Conservation (phyloP, 306 rosid genomes). For the Medicago arabica region DNA sequence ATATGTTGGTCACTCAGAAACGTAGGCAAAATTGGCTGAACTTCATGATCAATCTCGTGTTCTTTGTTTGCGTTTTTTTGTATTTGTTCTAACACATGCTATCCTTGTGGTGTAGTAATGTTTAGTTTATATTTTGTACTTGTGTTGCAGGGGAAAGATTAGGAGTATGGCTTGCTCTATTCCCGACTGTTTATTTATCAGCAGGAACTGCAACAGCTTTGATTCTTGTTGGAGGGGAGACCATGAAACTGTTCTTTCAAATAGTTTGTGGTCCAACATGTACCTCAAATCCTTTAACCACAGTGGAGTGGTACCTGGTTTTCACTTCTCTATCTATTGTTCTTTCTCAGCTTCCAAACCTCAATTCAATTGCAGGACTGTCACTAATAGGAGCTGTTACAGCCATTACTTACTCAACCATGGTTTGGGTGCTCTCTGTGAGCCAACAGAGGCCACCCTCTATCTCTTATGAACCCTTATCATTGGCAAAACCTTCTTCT, state of each 20-base stretch:
- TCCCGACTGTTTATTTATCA: constrained; percentile 93
- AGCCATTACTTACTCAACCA: constrained; percentile 94
- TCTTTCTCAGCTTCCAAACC: constrained; percentile 98
- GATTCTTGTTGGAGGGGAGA: constrained; percentile 97
- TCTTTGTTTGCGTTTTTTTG: neutral
- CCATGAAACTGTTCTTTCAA: constrained; percentile 97
- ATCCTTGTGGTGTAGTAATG: neutral
- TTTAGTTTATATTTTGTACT: constrained; percentile 25
- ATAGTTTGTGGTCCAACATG: constrained; percentile 92
- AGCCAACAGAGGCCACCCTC: constrained; percentile 86
- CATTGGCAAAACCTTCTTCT: constrained; percentile 62
- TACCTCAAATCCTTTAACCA: constrained; percentile 87
- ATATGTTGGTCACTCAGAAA: constrained; percentile 15
- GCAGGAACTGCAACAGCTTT: constrained; percentile 99
- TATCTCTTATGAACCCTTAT: constrained; percentile 80
- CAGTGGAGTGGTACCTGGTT: constrained; percentile 98
- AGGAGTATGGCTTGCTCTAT: constrained; percentile 98
- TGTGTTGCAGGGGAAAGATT: constrained; percentile 82
- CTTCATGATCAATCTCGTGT: no score
- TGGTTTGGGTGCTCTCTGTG: constrained; percentile 98
- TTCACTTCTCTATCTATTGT: constrained; percentile 93
- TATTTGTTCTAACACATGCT: neutral
- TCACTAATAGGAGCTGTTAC: constrained; percentile 96
- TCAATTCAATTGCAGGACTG: constrained; percentile 96
- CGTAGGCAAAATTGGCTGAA: no score